These are phyloP conservation scores for Backusella luteola DNA, from an alignment of 192 early-diverging fungal species.

Conservation along the genomic window DNA sequence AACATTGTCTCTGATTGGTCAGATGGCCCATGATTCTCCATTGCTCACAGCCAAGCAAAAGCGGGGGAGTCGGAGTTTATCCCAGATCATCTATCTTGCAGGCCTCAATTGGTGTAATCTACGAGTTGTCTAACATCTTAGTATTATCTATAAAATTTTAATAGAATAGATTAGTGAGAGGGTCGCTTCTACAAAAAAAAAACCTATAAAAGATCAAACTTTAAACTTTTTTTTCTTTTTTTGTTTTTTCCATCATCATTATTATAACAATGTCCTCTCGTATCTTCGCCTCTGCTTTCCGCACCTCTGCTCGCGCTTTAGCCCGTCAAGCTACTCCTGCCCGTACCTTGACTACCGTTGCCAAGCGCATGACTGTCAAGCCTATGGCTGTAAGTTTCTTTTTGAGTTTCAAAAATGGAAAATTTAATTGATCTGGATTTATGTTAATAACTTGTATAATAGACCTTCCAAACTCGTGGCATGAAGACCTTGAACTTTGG, in stretches of 20 bases:
- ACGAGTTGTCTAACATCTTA: background rate
- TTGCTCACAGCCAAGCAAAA: conserved; percentile 11
- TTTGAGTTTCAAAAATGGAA: background rate
- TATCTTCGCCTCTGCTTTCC: background rate
- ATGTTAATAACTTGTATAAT: conserved; percentile 25
- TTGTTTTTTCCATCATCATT: background rate
- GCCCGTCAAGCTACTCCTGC: background rate
- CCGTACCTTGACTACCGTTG: background rate
- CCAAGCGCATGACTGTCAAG: background rate
- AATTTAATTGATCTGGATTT: background rate
- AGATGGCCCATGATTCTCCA: background rate
- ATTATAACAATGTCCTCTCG: background rate
- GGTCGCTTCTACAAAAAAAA: background rate
- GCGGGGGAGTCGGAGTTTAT: background rate
- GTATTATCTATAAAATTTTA: background rate
- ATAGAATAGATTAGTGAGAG: background rate
- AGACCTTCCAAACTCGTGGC: conserved; percentile 61
- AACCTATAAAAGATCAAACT: background rate
- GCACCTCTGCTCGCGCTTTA: background rate
- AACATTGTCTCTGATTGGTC: background rate
- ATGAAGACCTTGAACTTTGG: conserved; percentile 96
- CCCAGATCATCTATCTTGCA: background rate
- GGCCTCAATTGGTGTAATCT: background rate
- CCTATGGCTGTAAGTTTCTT: background rate
- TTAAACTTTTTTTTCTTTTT: background rate